These are phyloP conservation scores for Endothia cerciana DNA, from an alignment of 2,329 filamentous ascomycete genomes.

Conservation along the genomic window DNA sequence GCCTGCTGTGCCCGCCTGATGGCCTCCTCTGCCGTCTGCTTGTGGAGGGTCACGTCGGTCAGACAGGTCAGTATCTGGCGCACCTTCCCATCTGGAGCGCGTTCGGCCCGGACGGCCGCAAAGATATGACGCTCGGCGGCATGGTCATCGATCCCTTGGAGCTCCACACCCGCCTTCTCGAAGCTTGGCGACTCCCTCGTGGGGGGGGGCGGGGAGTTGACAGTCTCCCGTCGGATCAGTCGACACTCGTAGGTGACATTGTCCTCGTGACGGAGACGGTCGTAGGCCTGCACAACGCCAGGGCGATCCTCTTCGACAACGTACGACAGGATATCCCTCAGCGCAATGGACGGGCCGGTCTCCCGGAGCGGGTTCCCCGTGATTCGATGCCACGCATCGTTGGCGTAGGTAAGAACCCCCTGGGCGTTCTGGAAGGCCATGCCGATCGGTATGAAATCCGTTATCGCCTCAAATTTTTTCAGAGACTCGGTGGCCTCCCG, in stretches of 20 bases:
- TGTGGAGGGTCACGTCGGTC: slow-evolving; percentile 56
- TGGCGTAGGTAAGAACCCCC: slow-evolving; percentile 71
- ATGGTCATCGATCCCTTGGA: slow-evolving; percentile 39
- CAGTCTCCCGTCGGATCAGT: slow-evolving; percentile 28
- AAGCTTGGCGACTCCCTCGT: slow-evolving; percentile 43
- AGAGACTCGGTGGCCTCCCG: slow-evolving; percentile 58
- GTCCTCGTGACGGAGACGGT: slow-evolving; percentile 43
- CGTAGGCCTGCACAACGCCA: slow-evolving; percentile 46
- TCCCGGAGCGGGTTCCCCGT: slow-evolving; percentile 47
- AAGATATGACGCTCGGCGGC: slow-evolving; percentile 48
- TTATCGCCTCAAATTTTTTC: slow-evolving; percentile 70
- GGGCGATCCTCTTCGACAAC: slow-evolving; percentile 52
- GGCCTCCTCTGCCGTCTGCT: slow-evolving; percentile 52
- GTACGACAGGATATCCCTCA: slow-evolving; percentile 45
- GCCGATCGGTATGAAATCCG: slow-evolving; percentile 74
- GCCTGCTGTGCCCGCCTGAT: slow-evolving; percentile 54
- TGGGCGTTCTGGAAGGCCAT: slow-evolving; percentile 71
- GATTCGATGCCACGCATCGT: slow-evolving; percentile 66
- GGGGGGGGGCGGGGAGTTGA: slow-evolving; percentile 38
- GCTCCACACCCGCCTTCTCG: slow-evolving; percentile 41
- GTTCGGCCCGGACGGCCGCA: slow-evolving; percentile 53
- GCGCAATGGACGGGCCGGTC: slow-evolving; percentile 35
- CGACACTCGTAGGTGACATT: slow-evolving; percentile 54
- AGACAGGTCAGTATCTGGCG: slow-evolving; percentile 53
- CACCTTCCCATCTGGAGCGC: slow-evolving; percentile 46